Conservation (phyloP, 2,329 filamentous ascomycete species). For the Trichoderma sp. region DNA sequence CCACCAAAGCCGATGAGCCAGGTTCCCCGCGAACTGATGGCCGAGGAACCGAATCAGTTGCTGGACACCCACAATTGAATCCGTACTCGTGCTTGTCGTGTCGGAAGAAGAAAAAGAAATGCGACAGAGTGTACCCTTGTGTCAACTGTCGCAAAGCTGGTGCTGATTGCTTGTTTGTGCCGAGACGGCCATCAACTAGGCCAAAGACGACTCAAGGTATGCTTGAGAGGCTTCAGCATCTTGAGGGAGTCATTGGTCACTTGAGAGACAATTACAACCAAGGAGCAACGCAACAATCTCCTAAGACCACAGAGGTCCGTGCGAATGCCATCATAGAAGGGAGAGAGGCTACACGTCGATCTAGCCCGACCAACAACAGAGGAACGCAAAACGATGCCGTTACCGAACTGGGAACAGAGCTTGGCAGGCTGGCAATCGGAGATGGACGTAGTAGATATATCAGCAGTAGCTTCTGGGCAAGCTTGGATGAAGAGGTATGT, state of each 20-base stretch:
- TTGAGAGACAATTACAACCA: not conserved
- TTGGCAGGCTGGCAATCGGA: not conserved
- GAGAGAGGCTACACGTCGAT: not conserved
- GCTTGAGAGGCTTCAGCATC: constrained; percentile 3
- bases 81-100: constrained; percentile 3
- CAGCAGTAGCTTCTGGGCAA: constrained; percentile 5
- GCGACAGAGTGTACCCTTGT: constrained; percentile 1
- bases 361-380: not conserved
- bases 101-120: not conserved
- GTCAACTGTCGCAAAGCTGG: not conserved
- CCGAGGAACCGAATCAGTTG: not conserved
- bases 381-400: not conserved
- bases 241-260: constrained; percentile 2
- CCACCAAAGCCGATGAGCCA: not conserved
- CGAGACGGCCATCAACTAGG: not conserved
- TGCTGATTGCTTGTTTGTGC: not conserved
- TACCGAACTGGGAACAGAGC: not conserved
- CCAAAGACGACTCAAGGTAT: not conserved
- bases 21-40: not conserved
- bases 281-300: not conserved
- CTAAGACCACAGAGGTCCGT: not conserved
- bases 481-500: not conserved
- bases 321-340: not conserved
- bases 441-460: not conserved
- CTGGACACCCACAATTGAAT: not conserved